These are phyloP conservation scores for Xylariales sp. DNA, from an alignment of 2,329 filamentous ascomycete species.

Conservation along the genomic window DNA sequence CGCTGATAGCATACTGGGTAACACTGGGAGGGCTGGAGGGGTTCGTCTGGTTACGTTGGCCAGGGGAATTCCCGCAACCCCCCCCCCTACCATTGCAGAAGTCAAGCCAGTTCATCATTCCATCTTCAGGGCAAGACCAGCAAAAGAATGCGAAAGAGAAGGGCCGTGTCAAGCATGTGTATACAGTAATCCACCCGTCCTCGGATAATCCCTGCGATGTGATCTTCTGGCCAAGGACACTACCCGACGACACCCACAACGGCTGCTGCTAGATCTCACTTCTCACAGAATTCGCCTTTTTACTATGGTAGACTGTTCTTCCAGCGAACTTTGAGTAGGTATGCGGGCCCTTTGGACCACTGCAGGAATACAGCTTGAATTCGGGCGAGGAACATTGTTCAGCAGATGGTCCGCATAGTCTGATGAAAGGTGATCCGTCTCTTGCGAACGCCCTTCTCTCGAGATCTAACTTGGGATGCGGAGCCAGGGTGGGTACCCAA, in stretches of 20 bases:
- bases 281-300: background rate
- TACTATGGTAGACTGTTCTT: too few species aligned
- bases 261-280: background rate
- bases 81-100: conserved; percentile 6
- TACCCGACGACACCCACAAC: conserved; percentile 5
- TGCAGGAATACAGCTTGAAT: background rate
- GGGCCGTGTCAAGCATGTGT: too few species aligned
- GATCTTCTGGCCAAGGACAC: background rate
- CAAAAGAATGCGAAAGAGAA: conserved; percentile 6
- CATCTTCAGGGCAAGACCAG: conserved; percentile 3
- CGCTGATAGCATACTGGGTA: background rate
- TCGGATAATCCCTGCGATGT: conserved; percentile 2
- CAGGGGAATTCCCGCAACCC: too few species aligned
- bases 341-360: too few species aligned
- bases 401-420: background rate
- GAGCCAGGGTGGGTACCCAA: conserved; percentile 2
- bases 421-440: background rate
- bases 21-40: background rate
- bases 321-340: background rate
- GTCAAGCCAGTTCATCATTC: conserved; percentile 5
- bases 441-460: too few species aligned
- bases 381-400: background rate
- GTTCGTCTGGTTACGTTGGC: background rate
- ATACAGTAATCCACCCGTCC: conserved; percentile 3
- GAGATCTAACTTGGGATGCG: too few species aligned